Evolutionary conservation across 2,329 filamentous ascomycete genomes (phyloP).

Genomic region (Fusarium euwallaceae): DNA sequence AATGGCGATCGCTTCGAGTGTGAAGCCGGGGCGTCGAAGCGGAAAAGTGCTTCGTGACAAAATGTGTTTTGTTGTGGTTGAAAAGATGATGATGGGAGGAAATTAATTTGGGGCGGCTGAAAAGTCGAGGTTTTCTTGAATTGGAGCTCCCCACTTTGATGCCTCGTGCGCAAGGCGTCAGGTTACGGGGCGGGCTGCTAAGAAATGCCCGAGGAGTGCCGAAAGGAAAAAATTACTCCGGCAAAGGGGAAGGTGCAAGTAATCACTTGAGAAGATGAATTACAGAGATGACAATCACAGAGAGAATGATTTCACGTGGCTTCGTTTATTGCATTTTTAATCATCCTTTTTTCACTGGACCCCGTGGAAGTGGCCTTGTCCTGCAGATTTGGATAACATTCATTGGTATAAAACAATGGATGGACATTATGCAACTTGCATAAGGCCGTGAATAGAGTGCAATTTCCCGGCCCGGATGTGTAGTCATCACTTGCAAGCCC

Average conservation of each 20-base stretch:
- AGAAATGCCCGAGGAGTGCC: constrained; percentile 2
- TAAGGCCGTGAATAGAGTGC: not conserved
- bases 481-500: not conserved
- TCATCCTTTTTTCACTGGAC: no score
- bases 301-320: not conserved
- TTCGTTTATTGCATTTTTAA: not conserved
- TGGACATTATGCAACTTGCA: not conserved
- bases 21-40: constrained; percentile 33
- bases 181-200: not conserved
- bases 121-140: constrained; percentile 44
- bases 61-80: constrained; percentile 23
- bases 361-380: not conserved
- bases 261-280: not conserved
- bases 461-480: not conserved
- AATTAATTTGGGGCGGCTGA: constrained; percentile 22
- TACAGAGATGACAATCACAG: not conserved
- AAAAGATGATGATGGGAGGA: constrained; percentile 31
- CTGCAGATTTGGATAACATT: not conserved
- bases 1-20: constrained; percentile 36
- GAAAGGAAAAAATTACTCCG: not conserved
- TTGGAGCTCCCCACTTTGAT: constrained; percentile 48
- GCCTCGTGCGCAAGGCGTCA: constrained; percentile 50
- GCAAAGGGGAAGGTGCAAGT: not conserved
- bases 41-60: constrained; percentile 17
- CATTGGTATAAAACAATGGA: not conserved